These are phyloP conservation scores for Lactarius deliciosus DNA, from an alignment of 768 basidiomycete species.

Conservation along the genomic window DNA sequence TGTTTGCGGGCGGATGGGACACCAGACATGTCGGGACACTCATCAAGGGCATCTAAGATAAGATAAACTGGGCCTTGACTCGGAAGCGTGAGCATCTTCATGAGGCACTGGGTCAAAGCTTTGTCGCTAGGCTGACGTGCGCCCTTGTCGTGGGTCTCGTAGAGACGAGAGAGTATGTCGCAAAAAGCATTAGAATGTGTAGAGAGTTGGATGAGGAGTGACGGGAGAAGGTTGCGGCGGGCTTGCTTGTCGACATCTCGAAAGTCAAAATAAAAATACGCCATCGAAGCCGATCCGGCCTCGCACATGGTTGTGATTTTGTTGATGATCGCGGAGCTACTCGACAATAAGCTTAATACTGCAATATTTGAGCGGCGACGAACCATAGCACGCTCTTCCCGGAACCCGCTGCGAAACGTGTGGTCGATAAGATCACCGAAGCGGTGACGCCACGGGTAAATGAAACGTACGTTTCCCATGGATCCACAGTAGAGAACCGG, in stretches of 20 bases:
- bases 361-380: not conserved
- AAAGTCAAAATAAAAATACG: no score
- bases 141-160: not conserved
- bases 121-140: not conserved
- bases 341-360: not conserved
- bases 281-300: no score
- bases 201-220: no score
- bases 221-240: no score
- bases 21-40: not conserved
- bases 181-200: no score
- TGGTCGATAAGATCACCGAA: no score
- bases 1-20: not conserved
- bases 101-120: not conserved
- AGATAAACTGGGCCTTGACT: not conserved
- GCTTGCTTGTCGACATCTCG: no score
- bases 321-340: not conserved
- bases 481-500: not conserved
- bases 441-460: no score
- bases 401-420: no score
- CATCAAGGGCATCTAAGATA: not conserved
- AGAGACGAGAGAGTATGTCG: no score
- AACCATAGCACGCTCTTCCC: no score
- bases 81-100: not conserved
- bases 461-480: not conserved
- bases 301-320: no score